Base-by-base conservation (phyloP, 352 stramenopile species). In the Plasmopara halstedii region DNA sequence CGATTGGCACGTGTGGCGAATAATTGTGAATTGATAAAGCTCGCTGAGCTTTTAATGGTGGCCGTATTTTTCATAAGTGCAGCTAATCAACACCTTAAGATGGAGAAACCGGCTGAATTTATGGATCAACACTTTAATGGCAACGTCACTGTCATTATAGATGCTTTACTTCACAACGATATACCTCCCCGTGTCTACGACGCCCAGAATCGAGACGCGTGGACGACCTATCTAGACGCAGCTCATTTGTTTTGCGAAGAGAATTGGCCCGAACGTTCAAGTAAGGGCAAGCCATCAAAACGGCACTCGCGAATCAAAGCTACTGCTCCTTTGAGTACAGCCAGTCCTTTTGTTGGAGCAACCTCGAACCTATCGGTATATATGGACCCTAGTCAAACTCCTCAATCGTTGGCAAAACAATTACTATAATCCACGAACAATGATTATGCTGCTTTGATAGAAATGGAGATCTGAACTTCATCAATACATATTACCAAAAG, bases 261-360 rank as follows among this genome's bases (percentile, higher is more conserved):
- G 5, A 70, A 66, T 36, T 88, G 76, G 76, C 73, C 73, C 4
- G 71, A 88, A 32, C 76, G 73, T 13, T 62, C 56, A 37, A 64
- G 71, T 15, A 80, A 80, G 36, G 43, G 52, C 17, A 78, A 79
- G 27, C 5, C 36, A 1, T 13, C 40, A 4, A 78, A 76, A 41
- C 69, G 58, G 9, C 57, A 54, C 7, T 21, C 49, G 9, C 52
- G 62, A 18, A 20, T 40, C 3, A 80, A 76, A 34, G 3, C 36
- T 31, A 18, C 22, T 47, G 33, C 34, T 39, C 17, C n/a, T 11
- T 15, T 8, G n/a, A 18, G 20, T 21, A n/a, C n/a, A 10, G 13
- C 32, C 2, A 37, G 32, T 19, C 11, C 11, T 37, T 10, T 20
- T 21, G 29, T 23, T 39, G n/a, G n/a, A n/a, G n/a, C n/a, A n/a